Conservation (phyloP, 2,329 filamentous ascomycete species). For the Decorospora gaudefroyi region DNA sequence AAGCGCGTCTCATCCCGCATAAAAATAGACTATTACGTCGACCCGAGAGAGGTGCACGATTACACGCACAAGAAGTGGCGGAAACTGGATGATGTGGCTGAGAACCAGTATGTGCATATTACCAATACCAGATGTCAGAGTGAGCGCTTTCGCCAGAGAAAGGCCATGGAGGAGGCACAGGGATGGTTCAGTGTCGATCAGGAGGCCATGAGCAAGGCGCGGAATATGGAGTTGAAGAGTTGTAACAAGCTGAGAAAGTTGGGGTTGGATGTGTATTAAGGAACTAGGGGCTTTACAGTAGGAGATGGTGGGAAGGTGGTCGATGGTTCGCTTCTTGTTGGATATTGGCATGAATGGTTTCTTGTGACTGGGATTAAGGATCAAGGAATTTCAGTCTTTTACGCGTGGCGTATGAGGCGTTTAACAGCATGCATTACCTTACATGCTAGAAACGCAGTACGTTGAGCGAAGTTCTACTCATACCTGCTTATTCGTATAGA, state of each 20-base stretch:
- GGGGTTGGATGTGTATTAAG: conserved; percentile 25
- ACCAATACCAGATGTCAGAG: conserved; percentile 73
- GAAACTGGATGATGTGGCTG: conserved; percentile 76
- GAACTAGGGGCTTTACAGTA: too few species aligned
- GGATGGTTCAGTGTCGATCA: conserved; percentile 86
- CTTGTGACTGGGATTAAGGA: too few species aligned
- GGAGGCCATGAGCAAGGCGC: conserved; percentile 75
- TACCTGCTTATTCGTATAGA: neutral
- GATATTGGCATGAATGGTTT: neutral
- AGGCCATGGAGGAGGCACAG: conserved; percentile 74
- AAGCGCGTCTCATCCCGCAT: conserved; percentile 71
- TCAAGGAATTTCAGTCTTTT: too few species aligned
- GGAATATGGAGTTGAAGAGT: conserved; percentile 62
- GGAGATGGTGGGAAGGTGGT: too few species aligned
- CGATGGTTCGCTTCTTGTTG: too few species aligned
- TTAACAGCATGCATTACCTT: neutral
- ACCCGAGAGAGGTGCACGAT: conserved; percentile 74
- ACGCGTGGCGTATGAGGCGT: conserved; percentile 3
- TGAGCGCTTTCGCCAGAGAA: conserved; percentile 68
- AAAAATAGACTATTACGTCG: conserved; percentile 81
- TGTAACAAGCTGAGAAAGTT: conserved; percentile 62
- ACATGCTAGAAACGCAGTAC: neutral
- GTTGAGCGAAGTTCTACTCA: neutral
- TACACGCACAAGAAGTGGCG: conserved; percentile 71
- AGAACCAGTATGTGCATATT: conserved; percentile 70